A percentile compares a stretch with the other conserved stretches of the same genome.
These are phyloP conservation scores for Bryopsis sp. DNA, from an alignment of 139 green algal genomes.

Conservation along the genomic window DNA sequence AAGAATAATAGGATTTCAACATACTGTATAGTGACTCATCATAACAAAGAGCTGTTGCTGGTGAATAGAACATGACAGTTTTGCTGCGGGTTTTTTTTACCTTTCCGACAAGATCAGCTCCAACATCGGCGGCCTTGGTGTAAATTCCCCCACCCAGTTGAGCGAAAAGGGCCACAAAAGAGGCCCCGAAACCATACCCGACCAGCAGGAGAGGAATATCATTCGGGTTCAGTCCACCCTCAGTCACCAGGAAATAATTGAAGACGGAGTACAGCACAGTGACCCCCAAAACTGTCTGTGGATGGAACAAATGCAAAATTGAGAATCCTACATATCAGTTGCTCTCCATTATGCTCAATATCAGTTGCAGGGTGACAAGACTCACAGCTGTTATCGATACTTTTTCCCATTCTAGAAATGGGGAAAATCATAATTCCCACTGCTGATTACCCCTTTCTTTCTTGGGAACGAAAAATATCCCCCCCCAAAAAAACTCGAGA, in stretches of 20 bases:
- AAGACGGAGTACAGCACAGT: constrained; percentile 17
- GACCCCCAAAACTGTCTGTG: constrained; percentile 15
- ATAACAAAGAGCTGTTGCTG: neutral
- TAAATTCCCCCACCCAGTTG: constrained; percentile 94
- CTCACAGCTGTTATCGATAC: no score
- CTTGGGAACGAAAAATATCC: no score
- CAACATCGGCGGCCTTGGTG: constrained; percentile 97
- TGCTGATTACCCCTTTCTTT: no score
- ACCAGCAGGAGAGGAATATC: constrained; percentile 5
- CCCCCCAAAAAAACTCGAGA: no score
- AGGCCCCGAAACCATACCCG: constrained; percentile 95
- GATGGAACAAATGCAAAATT: no score
- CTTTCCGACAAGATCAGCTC: constrained; percentile 96
- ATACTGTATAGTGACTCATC: no score
- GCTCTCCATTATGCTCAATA: no score
- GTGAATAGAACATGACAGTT: constrained; percentile 24
- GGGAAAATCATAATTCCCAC: no score
- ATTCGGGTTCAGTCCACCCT: neutral
- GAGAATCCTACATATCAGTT: no score
- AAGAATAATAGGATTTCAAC: no score
- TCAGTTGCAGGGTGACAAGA: no score
- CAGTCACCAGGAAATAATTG: constrained; percentile 17
- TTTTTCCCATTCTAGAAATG: no score
- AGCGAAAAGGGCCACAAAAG: constrained; percentile 93
- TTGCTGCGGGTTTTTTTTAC: constrained; percentile 49